Evolutionary conservation across 1,139 yeast species (phyloP), one percentile per base, ranked within the genome.

Genomic region (Kurtzmaniella quercitrusa): DNA sequence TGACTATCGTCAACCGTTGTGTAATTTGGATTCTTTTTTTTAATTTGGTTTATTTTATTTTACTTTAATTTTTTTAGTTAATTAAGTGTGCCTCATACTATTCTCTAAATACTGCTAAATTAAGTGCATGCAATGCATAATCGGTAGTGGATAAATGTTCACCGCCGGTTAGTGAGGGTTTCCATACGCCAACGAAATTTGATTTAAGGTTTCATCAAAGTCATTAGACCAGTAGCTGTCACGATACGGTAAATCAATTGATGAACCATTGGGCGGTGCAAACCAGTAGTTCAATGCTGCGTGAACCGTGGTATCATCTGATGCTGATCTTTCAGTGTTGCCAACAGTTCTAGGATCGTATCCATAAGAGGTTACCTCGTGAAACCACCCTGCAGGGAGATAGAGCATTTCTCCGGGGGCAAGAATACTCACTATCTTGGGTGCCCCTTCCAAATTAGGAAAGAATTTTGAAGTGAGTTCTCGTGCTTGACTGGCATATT

Each of bases 381-480:
- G 93, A 56, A 85, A 85, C 91, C 91, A 85, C 1, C 91, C 89
- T 1, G 86, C 76, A 0, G 93, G 93, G 19, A 85, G 59, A 53
- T 78, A 85, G 29, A 85, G 59, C 82, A 82, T 78, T 40, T 83
- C 81, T 0, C 89, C 89, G 0, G 83, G 80, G 15, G 70, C 58
- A 25, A 84, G 52, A 62, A 76, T 68, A 3, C 80, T 79, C 10
- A 69, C 64, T 36, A 69, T 53, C 45, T 71, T 65, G 21, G 66
- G 64, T 2, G 79, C 64, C 1, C 62, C 49, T 38, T 70, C 54
- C 40, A 83, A 66, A 1, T 68, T 66, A 0, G 88, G 87, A 59
- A 73, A 83, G 37, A 62, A 50, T 14, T 46, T 48, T 11, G 63
- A 42, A 4, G 60, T 54, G 45, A 69, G 63, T 1, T 54, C 43